phyloP scores from a whole-genome alignment of 345 rosid species.

The Gynandropsis gynandra region DNA sequence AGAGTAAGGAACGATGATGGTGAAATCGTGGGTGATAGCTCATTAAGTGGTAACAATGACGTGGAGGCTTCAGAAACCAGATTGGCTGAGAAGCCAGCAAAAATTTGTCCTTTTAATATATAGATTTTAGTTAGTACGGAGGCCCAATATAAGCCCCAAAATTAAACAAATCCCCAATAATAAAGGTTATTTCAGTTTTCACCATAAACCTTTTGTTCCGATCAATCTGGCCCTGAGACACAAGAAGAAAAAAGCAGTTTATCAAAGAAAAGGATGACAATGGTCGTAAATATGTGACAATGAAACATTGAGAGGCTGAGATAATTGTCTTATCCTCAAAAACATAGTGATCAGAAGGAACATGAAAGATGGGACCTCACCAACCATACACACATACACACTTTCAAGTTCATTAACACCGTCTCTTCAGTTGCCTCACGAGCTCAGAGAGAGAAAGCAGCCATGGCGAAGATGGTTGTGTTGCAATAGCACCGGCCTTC shows the following conservation, averaged over 20 bases:
- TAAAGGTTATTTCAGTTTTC: constrained; percentile 2
- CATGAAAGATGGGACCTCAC: constrained; percentile 25
- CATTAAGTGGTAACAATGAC: too few relatives aligned
- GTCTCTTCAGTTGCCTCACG: constrained; percentile 12
- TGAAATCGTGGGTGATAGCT: too few relatives aligned
- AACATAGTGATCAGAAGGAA: constrained; percentile 22
- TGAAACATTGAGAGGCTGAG: constrained; percentile 30
- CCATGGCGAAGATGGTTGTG: constrained; percentile 65
- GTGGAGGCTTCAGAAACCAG: too few relatives aligned
- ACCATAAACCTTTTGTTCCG: not conserved
- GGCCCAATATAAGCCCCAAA: constrained; percentile 7
- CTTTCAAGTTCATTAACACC: constrained; percentile 18
- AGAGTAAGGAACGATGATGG: too few relatives aligned
- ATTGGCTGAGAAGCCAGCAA: too few relatives aligned
- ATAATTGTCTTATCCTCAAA: constrained; percentile 27
- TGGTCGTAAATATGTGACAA: constrained; percentile 28
- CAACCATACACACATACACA: constrained; percentile 21
- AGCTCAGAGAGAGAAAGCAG: constrained; percentile 15
- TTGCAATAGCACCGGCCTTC: constrained; percentile 65
- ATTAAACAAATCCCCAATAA: not conserved
- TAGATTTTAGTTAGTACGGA: not conserved
- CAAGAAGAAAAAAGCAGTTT: constrained; percentile 11
- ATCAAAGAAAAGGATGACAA: constrained; percentile 29
- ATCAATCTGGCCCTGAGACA: constrained; percentile 20
- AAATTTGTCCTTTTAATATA: constrained; percentile 12